Percentiles rank a stretch among this genome's conserved stretches.
phyloP scores from a whole-genome alignment of 768 basidiomycete species.

The Suillus paluster region DNA sequence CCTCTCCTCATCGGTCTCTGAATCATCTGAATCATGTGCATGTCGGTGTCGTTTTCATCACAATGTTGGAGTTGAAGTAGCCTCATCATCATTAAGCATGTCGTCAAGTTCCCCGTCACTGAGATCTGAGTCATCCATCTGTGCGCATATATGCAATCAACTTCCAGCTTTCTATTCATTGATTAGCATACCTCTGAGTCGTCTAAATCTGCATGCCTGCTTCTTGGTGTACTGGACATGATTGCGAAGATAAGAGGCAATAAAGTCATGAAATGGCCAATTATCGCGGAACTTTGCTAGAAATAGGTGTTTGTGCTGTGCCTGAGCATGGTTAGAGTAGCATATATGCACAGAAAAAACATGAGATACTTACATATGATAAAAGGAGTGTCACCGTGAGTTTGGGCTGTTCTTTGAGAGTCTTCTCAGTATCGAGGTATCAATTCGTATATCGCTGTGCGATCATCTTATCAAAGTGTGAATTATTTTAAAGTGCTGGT shows the following conservation, averaged over 20 bases:
- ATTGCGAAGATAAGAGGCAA: neutral
- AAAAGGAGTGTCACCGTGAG: neutral
- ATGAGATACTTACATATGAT: neutral
- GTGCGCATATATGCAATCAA: neutral
- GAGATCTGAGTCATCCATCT: neutral
- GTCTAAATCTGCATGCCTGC: neutral
- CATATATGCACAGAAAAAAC: neutral
- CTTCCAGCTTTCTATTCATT: neutral
- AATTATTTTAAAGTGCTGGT: no score
- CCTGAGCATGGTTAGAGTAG: neutral
- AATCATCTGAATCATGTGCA: no score
- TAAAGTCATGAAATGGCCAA: neutral
- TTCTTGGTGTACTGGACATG: neutral
- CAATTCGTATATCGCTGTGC: neutral
- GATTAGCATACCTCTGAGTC: neutral
- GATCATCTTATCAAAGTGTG: neutral
- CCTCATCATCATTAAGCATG: no score
- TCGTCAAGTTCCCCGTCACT: no score
- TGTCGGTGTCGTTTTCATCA: no score
- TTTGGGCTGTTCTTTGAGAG: neutral
- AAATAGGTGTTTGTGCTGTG: neutral
- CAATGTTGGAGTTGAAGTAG: no score
- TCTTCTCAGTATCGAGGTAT: neutral
- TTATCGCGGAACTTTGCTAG: neutral
- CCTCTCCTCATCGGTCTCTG: neutral